phyloP scores from a whole-genome alignment of 495 filamentous ascomycete genomes.

The Aspergillus ostianus region DNA sequence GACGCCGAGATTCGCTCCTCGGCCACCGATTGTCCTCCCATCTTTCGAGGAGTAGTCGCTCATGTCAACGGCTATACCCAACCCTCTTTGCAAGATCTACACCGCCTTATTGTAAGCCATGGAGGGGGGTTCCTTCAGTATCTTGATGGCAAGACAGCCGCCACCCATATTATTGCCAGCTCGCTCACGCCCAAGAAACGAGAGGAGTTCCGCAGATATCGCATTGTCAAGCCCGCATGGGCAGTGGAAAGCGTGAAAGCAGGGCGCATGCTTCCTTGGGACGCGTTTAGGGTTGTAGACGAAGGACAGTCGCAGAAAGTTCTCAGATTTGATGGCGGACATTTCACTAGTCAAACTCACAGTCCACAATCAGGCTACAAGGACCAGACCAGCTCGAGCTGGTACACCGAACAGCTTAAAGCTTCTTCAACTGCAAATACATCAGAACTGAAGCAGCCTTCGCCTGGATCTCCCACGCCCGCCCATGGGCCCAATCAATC shows the following conservation, averaged over 20 bases:
- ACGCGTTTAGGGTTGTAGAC: constrained; percentile 75
- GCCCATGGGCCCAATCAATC: neutral
- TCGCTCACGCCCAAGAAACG: constrained; percentile 88
- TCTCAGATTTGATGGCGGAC: constrained; percentile 70
- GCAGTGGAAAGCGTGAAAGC: constrained; percentile 82
- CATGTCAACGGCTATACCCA: constrained; percentile 94
- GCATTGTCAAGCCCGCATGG: constrained; percentile 97
- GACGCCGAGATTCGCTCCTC: constrained; percentile 75
- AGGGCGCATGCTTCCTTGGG: constrained; percentile 81
- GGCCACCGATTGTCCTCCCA: constrained; percentile 65
- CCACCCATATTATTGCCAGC: constrained; percentile 93
- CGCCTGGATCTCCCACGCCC: neutral
- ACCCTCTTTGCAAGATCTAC: constrained; percentile 82
- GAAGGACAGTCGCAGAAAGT: constrained; percentile 74
- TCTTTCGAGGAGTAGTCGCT: constrained; percentile 86
- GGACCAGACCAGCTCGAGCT: constrained; percentile 73
- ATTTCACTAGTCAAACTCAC: constrained; percentile 64
- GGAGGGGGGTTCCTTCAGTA: constrained; percentile 94
- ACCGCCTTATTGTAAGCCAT: constrained; percentile 80
- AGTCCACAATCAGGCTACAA: constrained; percentile 57
- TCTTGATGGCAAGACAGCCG: constrained; percentile 87
- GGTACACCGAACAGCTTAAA: constrained; percentile 72
- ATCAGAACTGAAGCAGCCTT: neutral
- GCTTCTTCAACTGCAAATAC: constrained; percentile 1
- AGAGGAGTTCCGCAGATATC: constrained; percentile 79